Evolutionary conservation across 345 rosid species (phyloP).

Genomic region (Hibiscus syriacus): DNA sequence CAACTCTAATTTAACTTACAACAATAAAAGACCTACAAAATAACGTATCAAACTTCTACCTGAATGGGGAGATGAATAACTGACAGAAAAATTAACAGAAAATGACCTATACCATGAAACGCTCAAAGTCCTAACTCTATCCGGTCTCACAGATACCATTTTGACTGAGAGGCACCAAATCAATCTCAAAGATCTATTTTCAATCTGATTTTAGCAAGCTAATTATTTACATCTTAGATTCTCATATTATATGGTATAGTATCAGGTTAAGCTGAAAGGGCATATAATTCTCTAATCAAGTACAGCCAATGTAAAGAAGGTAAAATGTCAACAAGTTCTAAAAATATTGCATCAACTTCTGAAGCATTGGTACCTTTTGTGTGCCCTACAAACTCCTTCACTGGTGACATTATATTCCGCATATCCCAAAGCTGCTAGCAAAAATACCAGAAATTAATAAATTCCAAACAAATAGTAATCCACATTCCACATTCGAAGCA

Average conservation of each 20-base stretch:
- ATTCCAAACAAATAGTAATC: not conserved
- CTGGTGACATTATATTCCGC: conserved; percentile 85
- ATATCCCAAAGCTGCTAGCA: conserved; percentile 91
- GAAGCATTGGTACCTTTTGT: conserved; percentile 51
- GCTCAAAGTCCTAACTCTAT: not conserved
- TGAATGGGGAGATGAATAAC: not conserved
- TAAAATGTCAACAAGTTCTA: not conserved
- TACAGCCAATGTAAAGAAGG: not conserved
- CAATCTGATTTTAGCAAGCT: not conserved
- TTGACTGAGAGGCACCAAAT: not conserved
- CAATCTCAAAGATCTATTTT: not conserved
- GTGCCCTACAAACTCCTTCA: conserved; percentile 86
- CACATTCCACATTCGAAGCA: conserved; percentile 1
- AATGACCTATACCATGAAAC: not conserved
- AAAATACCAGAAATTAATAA: conserved; percentile 17
- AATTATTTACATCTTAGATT: not conserved
- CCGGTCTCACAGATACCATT: not conserved
- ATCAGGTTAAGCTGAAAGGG: not conserved
- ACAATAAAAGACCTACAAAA: conserved; percentile 13
- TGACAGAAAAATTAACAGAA: not conserved
- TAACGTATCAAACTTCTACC: conserved; percentile 1
- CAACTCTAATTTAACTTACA: not conserved
- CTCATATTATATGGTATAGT: not conserved
- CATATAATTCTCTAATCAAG: not conserved
- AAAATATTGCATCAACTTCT: not conserved